Evolutionary conservation across 495 filamentous ascomycete species (phyloP).

Genomic region (Bacidia gigantensis): DNA sequence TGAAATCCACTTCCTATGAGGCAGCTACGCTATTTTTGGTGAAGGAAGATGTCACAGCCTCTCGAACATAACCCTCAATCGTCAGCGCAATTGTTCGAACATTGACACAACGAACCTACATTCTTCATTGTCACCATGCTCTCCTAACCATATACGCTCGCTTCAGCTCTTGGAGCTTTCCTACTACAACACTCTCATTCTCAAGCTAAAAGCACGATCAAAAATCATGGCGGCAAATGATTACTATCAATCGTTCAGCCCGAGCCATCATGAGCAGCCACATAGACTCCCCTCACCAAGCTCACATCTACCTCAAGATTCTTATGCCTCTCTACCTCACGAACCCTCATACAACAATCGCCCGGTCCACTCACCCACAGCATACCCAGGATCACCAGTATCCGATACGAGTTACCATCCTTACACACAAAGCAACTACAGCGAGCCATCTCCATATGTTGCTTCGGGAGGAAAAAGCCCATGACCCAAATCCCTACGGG

Average conservation of each 20-base stretch:
- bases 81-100: background rate
- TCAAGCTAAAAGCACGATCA: too few relatives aligned
- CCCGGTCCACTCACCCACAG: slow-evolving; percentile 23
- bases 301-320: slow-evolving; percentile 19
- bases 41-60: background rate
- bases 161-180: background rate
- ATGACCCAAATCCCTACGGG: slow-evolving; percentile 33
- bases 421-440: slow-evolving; percentile 34
- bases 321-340: too few relatives aligned
- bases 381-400: slow-evolving; percentile 39
- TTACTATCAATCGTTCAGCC: slow-evolving; percentile 49
- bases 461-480: slow-evolving; percentile 30
- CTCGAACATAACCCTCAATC: background rate
- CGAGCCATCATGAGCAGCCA: slow-evolving; percentile 25
- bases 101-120: background rate
- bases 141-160: background rate
- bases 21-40: background rate
- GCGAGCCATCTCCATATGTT: slow-evolving; percentile 39
- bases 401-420: slow-evolving; percentile 49
- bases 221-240: slow-evolving; percentile 74
- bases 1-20: background rate
- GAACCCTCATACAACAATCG: slow-evolving; percentile 18
- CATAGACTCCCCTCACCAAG: slow-evolving; percentile 21
- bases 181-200: background rate
- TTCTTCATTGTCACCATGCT: background rate